A percentile compares a stretch with the other conserved stretches of the same genome.
These are phyloP conservation scores for Zalerion maritima DNA, from an alignment of 495 filamentous ascomycete species.

Conservation along the genomic window DNA sequence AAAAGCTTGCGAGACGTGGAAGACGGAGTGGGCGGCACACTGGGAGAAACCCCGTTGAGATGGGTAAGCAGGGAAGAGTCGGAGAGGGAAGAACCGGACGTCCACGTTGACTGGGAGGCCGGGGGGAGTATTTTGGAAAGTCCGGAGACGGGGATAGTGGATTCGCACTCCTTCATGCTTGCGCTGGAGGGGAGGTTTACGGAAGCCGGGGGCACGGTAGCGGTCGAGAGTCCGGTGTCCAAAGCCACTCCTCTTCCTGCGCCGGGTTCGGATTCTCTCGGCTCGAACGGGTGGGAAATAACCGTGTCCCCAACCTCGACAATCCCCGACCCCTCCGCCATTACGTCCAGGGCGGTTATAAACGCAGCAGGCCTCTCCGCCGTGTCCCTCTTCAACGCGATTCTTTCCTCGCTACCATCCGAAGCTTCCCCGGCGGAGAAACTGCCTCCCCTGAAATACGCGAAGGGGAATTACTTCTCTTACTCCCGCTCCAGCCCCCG, in stretches of 20 bases:
- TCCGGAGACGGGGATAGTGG: conserved; percentile 76
- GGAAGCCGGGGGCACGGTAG: conserved; percentile 58
- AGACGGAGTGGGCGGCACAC: conserved; percentile 53
- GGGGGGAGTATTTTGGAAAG: conserved; percentile 78
- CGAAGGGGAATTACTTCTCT: conserved; percentile 92
- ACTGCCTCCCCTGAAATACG: conserved; percentile 54
- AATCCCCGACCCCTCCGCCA: conserved; percentile 33
- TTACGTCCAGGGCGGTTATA: conserved; percentile 62
- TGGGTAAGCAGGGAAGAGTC: conserved; percentile 52
- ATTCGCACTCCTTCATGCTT: conserved; percentile 74
- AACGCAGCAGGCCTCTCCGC: conserved; percentile 79
- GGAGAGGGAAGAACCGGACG: conserved; percentile 50
- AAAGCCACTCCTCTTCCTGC: conserved; percentile 36
- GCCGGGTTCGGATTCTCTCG: conserved; percentile 40
- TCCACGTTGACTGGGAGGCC: conserved; percentile 48
- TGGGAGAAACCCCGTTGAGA: no score
- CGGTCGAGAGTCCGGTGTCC: conserved; percentile 48
- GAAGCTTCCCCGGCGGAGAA: conserved; percentile 39
- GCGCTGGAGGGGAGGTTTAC: conserved; percentile 61
- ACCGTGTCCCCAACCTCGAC: conserved; percentile 25
- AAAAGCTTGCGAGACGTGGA: conserved; percentile 46
- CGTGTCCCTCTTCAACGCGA: conserved; percentile 63
- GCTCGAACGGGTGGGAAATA: conserved; percentile 31
- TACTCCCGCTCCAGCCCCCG: conserved; percentile 51
- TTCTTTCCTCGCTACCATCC: no score